These are phyloP conservation scores for Cryptococcus sp. DNA, from an alignment of 1,284 basidiomycete genomes.

Conservation along the genomic window DNA sequence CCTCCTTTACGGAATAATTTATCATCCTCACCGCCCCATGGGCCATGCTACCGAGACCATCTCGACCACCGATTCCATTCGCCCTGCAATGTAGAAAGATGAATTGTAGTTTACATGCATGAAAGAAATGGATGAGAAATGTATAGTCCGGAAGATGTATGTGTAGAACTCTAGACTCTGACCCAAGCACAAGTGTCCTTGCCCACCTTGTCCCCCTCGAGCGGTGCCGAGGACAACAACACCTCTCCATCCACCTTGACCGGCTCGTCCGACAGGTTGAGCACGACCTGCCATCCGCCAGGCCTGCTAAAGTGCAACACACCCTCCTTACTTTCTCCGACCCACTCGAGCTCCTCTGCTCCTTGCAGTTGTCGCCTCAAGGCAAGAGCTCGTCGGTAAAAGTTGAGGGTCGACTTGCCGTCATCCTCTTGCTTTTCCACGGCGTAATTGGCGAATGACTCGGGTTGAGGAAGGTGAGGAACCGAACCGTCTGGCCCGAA, in stretches of 20 bases:
- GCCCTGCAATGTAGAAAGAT: too few relatives aligned
- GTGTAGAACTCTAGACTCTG: not conserved
- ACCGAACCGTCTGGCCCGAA: constrained; percentile 13
- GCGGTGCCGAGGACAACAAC: not conserved
- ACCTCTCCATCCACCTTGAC: not conserved
- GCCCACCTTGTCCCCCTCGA: not conserved
- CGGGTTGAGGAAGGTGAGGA: constrained; percentile 20
- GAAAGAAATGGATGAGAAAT: too few relatives aligned
- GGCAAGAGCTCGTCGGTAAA: constrained; percentile 25
- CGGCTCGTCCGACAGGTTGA: constrained; percentile 12
- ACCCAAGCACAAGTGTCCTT: not conserved
- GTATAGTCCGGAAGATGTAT: too few relatives aligned
- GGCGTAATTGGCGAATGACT: constrained; percentile 20
- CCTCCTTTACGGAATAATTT: too few relatives aligned
- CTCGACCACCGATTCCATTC: too few relatives aligned
- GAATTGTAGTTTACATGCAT: too few relatives aligned
- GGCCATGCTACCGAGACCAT: too few relatives aligned
- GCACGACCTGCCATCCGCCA: constrained; percentile 30
- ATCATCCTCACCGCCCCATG: too few relatives aligned
- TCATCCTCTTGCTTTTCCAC: constrained; percentile 27
- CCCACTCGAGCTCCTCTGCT: constrained; percentile 32
- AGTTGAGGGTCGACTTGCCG: constrained; percentile 21
- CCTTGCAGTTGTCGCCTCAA: constrained; percentile 22
- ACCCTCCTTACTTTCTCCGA: constrained; percentile 7
- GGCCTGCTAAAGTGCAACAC: constrained; percentile 30